Conservation (phyloP, 352 stramenopile species). For the Saprolegnia diclina region DNA sequence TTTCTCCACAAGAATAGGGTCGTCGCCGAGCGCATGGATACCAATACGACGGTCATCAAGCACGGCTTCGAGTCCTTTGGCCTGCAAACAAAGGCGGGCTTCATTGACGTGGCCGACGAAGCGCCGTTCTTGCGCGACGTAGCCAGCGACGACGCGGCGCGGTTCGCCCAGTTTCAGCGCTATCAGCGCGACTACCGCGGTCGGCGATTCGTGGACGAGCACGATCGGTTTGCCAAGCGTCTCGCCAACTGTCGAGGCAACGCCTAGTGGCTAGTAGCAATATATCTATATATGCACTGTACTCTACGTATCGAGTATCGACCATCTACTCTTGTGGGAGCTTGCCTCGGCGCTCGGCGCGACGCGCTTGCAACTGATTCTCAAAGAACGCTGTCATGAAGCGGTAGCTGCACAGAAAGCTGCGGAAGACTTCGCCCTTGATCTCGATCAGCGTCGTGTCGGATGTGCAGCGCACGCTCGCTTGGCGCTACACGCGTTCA, state of each 20-base stretch:
- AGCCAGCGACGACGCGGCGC: not conserved
- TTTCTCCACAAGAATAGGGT: not conserved
- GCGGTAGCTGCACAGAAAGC: constrained; percentile 77
- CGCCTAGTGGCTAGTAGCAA: too few species aligned
- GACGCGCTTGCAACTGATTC: constrained; percentile 55
- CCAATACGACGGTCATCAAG: not conserved
- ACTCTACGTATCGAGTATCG: too few species aligned
- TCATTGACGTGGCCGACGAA: not conserved
- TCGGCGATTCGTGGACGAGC: not conserved
- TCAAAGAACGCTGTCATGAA: constrained; percentile 77
- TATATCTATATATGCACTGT: too few species aligned
- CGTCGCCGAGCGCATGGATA: not conserved
- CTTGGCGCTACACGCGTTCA: constrained; percentile 35
- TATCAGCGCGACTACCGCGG: constrained; percentile 15
- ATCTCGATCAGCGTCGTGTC: constrained; percentile 73
- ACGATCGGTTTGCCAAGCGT: not conserved
- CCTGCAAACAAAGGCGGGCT: not conserved
- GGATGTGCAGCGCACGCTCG: constrained; percentile 61
- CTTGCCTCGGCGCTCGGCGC: not conserved
- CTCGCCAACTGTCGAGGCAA: not conserved
- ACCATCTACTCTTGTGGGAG: not conserved
- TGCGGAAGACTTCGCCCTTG: constrained; percentile 72
- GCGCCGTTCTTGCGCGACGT: not conserved
- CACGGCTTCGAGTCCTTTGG: constrained; percentile 1
- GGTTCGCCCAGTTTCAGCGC: constrained; percentile 10